Evolutionary conservation across 2,329 filamentous ascomycete genomes (phyloP).

Genomic region (Hymenoscyphus fructigenus): DNA sequence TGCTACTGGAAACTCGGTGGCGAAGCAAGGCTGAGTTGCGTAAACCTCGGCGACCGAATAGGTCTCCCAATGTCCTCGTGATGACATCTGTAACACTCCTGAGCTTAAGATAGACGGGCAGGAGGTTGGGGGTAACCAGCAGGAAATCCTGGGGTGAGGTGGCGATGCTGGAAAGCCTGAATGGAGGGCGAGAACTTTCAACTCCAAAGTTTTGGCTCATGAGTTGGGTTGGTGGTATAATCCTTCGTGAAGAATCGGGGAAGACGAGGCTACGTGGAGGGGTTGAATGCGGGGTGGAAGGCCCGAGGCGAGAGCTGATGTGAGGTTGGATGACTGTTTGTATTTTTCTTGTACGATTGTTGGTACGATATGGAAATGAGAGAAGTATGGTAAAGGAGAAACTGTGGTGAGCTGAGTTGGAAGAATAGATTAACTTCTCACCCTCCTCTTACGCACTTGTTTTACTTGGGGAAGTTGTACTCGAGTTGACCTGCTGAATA

Average conservation of each 20-base stretch:
- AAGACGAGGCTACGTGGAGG: neutral
- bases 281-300: neutral
- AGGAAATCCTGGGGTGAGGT: too few species aligned
- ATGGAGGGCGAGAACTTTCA: too few species aligned
- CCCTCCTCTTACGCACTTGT: neutral
- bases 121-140: too few species aligned
- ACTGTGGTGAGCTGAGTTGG: neutral
- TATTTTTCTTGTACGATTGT: neutral
- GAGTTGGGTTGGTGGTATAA: too few species aligned
- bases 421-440: neutral
- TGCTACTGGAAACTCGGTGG: neutral
- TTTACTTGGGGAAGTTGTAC: neutral
- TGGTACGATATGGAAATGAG: neutral
- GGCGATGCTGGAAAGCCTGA: too few species aligned
- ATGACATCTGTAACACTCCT: neutral
- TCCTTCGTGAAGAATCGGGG: neutral
- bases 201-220: too few species aligned
- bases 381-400: neutral
- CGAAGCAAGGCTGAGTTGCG: constrained; percentile 4
- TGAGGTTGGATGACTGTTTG: neutral
- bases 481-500: neutral
- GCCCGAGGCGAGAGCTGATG: neutral
- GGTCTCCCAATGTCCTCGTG: neutral
- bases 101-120: too few species aligned
- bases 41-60: neutral